A percentile compares a stretch with the other conserved stretches of the same genome.
Evolutionary conservation across 1,139 yeast genomes (phyloP).

Genomic region (Protomyces inundatus): DNA sequence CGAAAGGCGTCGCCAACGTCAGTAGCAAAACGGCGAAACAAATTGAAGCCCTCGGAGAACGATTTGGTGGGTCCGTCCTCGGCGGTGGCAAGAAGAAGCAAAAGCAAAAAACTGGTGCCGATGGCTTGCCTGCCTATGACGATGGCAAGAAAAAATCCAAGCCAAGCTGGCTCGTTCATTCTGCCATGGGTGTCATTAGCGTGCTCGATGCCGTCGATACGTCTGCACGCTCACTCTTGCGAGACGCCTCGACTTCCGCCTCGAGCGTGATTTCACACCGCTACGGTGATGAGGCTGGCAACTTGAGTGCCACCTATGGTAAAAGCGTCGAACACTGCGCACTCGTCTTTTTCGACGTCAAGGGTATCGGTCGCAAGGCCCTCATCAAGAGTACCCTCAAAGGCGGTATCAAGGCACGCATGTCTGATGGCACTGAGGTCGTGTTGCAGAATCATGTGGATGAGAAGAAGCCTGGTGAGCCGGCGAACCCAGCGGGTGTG

Average conservation of each 20-base stretch:
- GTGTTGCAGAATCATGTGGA: conserved; percentile 6
- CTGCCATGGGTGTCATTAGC: conserved; percentile 50
- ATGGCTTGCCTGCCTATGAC: neutral
- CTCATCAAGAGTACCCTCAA: conserved; percentile 14
- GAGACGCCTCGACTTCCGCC: conserved; percentile 7
- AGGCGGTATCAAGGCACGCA: conserved; percentile 23
- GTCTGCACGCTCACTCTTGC: conserved; percentile 48
- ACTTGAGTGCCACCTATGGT: conserved; percentile 10
- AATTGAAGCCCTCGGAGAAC: conserved; percentile 7
- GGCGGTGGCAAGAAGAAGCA: neutral
- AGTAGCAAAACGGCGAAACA: conserved; percentile 8
- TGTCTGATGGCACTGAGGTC: conserved; percentile 21
- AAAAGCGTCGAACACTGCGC: conserved; percentile 20
- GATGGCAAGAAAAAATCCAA: conserved; percentile 2
- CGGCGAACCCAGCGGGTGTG: neutral
- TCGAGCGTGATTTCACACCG: conserved; percentile 18
- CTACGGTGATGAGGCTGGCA: conserved; percentile 24
- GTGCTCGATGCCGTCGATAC: conserved; percentile 61
- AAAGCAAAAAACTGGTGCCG: neutral
- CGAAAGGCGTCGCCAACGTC: conserved; percentile 12
- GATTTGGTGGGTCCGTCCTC: conserved; percentile 2
- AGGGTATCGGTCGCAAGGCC: conserved; percentile 23
- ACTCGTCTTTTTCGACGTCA: conserved; percentile 26
- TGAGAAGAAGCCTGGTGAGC: neutral
- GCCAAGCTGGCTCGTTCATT: conserved; percentile 41